These are phyloP conservation scores for Articulospora tetracladia DNA, from an alignment of 495 filamentous ascomycete genomes.

Conservation along the genomic window DNA sequence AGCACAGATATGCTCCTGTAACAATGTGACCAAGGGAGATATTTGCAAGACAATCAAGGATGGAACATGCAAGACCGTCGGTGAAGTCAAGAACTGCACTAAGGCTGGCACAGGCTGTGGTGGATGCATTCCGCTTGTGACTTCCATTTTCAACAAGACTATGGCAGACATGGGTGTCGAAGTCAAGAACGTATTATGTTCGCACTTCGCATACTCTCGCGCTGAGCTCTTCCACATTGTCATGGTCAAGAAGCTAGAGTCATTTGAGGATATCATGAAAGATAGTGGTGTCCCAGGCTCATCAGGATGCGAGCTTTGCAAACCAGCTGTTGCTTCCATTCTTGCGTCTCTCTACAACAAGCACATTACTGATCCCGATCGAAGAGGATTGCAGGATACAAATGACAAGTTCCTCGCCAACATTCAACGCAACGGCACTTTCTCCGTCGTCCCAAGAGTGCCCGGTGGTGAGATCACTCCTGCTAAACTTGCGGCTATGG, in stretches of 20 bases:
- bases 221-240: constrained; percentile 91
- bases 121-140: constrained; percentile 90
- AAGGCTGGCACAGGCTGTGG: constrained; percentile 95
- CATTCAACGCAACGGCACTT: constrained; percentile 92
- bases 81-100: constrained; percentile 87
- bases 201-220: constrained; percentile 82
- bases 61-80: constrained; percentile 78
- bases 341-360: constrained; percentile 81
- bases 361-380: constrained; percentile 71
- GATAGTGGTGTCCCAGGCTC: constrained; percentile 71
- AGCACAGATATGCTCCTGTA: constrained; percentile 92
- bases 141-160: constrained; percentile 88
- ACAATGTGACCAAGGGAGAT: constrained; percentile 91
- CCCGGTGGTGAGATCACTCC: constrained; percentile 88
- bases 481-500: constrained; percentile 85
- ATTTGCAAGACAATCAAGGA: constrained; percentile 70
- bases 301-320: constrained; percentile 89
- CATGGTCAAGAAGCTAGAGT: constrained; percentile 73
- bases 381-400: constrained; percentile 88
- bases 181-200: constrained; percentile 83
- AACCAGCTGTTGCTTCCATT: constrained; percentile 82
- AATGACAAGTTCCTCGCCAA: constrained; percentile 91
- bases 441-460: constrained; percentile 86
- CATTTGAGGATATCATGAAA: constrained; percentile 78
- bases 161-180: constrained; percentile 90